phyloP scores from a whole-genome alignment of 768 basidiomycete genomes.

The Serendipita sp. region DNA sequence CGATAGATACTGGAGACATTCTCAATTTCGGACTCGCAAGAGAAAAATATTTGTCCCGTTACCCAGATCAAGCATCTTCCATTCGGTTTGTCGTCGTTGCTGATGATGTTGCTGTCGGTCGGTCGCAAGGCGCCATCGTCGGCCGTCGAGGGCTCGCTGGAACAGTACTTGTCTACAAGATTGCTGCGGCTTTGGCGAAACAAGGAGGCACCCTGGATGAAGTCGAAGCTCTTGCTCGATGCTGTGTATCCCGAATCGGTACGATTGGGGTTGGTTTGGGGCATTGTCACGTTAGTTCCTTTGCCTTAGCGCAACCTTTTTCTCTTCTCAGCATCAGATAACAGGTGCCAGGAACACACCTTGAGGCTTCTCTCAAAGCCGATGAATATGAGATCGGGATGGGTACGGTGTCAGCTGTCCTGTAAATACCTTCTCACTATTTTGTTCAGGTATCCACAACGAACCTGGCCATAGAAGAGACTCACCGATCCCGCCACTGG shows the following conservation, averaged over 20 bases:
- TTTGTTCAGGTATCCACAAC: slow-evolving; percentile 59
- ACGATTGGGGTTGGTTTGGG: slow-evolving; percentile 81
- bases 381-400: slow-evolving; percentile 77
- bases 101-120: slow-evolving; percentile 81
- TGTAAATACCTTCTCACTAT: slow-evolving; percentile 10
- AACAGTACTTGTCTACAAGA: slow-evolving; percentile 75
- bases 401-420: slow-evolving; percentile 19
- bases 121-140: slow-evolving; percentile 65
- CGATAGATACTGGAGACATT: slow-evolving; percentile 81
- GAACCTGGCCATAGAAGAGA: slow-evolving; percentile 59
- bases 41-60: slow-evolving; percentile 60
- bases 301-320: neutral
- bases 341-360: slow-evolving; percentile 69
- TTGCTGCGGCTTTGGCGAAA: slow-evolving; percentile 67
- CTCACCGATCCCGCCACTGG: slow-evolving; percentile 55
- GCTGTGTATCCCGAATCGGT: slow-evolving; percentile 47
- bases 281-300: slow-evolving; percentile 56
- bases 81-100: slow-evolving; percentile 72
- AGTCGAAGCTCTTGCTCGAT: slow-evolving; percentile 50
- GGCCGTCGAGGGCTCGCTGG: slow-evolving; percentile 78
- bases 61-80: slow-evolving; percentile 48
- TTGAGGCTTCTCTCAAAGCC: slow-evolving; percentile 36
- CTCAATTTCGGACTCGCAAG: slow-evolving; percentile 84
- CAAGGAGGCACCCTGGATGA: slow-evolving; percentile 51
- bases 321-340: neutral